Evolutionary conservation across 208 protist genomes (phyloP).

Genomic region (Herpetomonas samuelpessoai): DNA sequence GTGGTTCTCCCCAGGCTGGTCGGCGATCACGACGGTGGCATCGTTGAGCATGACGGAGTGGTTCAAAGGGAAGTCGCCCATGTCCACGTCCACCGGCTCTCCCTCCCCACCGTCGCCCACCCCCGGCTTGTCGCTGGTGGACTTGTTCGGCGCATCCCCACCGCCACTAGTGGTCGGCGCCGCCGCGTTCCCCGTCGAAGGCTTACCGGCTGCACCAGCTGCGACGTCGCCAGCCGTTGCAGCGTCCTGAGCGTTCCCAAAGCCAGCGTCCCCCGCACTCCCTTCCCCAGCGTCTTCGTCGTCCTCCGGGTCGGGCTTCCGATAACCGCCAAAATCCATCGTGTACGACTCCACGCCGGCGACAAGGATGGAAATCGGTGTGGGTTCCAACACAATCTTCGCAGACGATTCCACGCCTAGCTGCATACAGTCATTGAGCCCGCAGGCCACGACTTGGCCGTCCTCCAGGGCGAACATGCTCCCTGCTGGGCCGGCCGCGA

Average conservation of each 20-base stretch:
- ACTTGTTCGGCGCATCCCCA: too few species aligned
- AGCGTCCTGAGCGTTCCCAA: too few species aligned
- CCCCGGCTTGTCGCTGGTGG: neutral
- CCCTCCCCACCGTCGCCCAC: neutral
- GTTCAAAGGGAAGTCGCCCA: neutral
- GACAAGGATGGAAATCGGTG: constrained; percentile 33
- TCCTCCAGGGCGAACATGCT: constrained; percentile 87
- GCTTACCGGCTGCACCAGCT: too few species aligned
- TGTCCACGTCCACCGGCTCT: neutral
- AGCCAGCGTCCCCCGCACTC: neutral
- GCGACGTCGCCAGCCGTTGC: too few species aligned
- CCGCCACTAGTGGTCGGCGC: too few species aligned
- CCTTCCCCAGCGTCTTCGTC: neutral
- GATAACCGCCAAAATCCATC: constrained; percentile 80
- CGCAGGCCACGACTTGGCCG: constrained; percentile 71
- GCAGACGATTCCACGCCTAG: constrained; percentile 66
- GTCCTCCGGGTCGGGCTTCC: constrained; percentile 16
- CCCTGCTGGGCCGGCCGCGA: constrained; percentile 69
- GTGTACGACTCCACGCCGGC: constrained; percentile 79
- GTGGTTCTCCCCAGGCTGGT: constrained; percentile 11
- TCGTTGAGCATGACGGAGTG: neutral
- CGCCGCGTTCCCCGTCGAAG: too few species aligned
- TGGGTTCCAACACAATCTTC: constrained; percentile 52
- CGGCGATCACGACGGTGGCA: neutral
- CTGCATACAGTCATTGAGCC: constrained; percentile 79